phyloP scores from a whole-genome alignment of 2,329 filamentous ascomycete species.

The Aspergillus ibericus region DNA sequence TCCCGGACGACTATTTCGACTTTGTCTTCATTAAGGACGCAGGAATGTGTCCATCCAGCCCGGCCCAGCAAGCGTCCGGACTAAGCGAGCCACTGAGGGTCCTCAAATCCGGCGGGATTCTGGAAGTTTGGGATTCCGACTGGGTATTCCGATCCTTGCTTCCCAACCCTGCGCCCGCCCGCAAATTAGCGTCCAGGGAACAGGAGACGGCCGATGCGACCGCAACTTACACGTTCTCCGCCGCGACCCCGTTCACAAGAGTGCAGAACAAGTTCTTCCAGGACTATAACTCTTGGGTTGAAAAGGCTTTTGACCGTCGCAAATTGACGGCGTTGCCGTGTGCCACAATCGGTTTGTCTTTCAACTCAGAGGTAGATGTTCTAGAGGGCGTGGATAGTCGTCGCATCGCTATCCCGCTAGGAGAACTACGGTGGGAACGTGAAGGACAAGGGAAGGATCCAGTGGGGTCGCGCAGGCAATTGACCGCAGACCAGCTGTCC shows the following conservation, averaged over 20 bases:
- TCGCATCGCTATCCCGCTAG: slow-evolving; percentile 81
- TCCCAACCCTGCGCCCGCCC: slow-evolving; percentile 67
- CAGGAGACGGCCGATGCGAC: slow-evolving; percentile 65
- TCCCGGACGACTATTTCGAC: slow-evolving; percentile 78
- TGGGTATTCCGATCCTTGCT: slow-evolving; percentile 78
- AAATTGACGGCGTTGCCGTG: slow-evolving; percentile 75
- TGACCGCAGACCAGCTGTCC: slow-evolving; percentile 69
- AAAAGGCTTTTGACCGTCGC: slow-evolving; percentile 70
- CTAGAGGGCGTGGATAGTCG: slow-evolving; percentile 70
- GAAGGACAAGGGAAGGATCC: slow-evolving; percentile 52
- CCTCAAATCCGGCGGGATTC: slow-evolving; percentile 71
- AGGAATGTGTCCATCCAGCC: slow-evolving; percentile 64
- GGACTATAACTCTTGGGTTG: slow-evolving; percentile 81
- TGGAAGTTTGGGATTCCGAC: slow-evolving; percentile 91
- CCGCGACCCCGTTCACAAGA: slow-evolving; percentile 77
- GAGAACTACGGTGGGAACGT: slow-evolving; percentile 83
- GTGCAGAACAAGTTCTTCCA: slow-evolving; percentile 79
- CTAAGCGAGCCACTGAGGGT: slow-evolving; percentile 75
- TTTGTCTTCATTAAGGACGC: slow-evolving; percentile 86
- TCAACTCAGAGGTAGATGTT: slow-evolving; percentile 76
- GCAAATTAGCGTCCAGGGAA: slow-evolving; percentile 60
- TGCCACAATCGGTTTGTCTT: slow-evolving; percentile 70
- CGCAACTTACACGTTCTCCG: slow-evolving; percentile 78
- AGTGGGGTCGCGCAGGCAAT: slow-evolving; percentile 44
- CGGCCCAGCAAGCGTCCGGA: slow-evolving; percentile 54